Conservation (phyloP, 345 rosid species). For the Salix viminalis region DNA sequence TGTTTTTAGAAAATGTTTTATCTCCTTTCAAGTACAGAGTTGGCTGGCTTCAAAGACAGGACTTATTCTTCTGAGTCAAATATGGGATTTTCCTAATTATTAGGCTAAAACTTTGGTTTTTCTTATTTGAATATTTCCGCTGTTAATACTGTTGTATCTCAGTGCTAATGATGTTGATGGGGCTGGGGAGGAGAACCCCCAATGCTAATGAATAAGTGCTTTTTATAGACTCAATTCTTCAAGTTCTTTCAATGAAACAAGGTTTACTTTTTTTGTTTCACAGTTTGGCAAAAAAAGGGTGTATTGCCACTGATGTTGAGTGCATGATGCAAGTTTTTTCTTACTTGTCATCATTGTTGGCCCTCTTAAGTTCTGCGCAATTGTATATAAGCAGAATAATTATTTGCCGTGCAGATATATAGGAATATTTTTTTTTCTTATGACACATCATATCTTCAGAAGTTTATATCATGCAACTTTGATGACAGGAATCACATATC, state of each 20-base stretch:
- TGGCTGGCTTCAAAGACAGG: not conserved
- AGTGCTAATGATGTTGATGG: not conserved
- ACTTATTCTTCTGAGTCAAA: not conserved
- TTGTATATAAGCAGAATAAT: not conserved
- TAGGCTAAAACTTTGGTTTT: constrained; percentile 3
- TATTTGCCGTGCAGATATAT: not conserved
- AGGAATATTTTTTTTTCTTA: not conserved
- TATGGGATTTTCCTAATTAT: constrained; percentile 2
- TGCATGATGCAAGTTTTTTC: not conserved
- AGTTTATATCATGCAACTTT: constrained; percentile 1
- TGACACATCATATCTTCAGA: not conserved
- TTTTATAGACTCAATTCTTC: not conserved
- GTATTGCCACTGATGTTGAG: not conserved
- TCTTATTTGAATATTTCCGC: not conserved
- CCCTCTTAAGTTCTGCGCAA: not conserved
- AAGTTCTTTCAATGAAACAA: not conserved
- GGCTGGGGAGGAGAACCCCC: not conserved
- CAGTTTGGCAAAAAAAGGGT: not conserved
- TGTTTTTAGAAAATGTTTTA: not conserved
- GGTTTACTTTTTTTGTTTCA: not conserved
- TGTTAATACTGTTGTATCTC: not conserved
- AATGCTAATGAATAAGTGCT: not conserved
- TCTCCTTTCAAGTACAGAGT: not conserved
- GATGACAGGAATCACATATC: constrained; percentile 88
- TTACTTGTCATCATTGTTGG: not conserved